These are phyloP conservation scores for Fusarium vanettenii DNA, from an alignment of 2,329 filamentous ascomycete genomes.

Conservation along the genomic window DNA sequence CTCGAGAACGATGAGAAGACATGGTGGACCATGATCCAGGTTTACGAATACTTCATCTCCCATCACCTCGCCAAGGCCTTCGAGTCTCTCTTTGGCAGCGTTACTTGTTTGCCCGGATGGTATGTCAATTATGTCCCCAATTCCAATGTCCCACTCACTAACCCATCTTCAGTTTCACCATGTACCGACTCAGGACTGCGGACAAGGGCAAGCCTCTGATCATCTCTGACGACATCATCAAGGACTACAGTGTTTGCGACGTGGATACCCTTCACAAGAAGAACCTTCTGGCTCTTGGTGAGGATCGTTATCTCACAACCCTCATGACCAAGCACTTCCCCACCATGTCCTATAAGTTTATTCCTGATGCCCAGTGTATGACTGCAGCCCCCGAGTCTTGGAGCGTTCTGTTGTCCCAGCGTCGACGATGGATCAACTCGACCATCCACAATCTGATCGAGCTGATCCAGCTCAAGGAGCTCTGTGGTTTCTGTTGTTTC, in stretches of 20 bases:
- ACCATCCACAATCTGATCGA: constrained; percentile 97
- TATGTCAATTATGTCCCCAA: constrained; percentile 62
- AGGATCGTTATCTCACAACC: constrained; percentile 97
- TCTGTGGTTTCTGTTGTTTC: constrained; percentile 99
- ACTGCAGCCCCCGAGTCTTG: constrained; percentile 95
- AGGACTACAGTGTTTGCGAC: constrained; percentile 87
- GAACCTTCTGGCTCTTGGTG: constrained; percentile 91
- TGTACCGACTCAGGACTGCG: constrained; percentile 95
- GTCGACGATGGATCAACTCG: constrained; percentile 99
- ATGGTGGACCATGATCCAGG: constrained; percentile 99
- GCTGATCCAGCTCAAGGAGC: constrained; percentile 87
- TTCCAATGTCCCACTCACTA: constrained; percentile 12
- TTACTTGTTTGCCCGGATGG: constrained; percentile 99
- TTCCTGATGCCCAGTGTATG: constrained; percentile 90
- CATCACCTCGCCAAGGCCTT: constrained; percentile 98
- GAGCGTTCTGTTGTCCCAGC: constrained; percentile 94
- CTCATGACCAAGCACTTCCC: constrained; percentile 99
- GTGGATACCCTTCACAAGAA: constrained; percentile 98
- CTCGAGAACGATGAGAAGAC: constrained; percentile 94
- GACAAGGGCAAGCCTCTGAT: constrained; percentile 96
- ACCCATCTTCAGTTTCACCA: constrained; percentile 82
- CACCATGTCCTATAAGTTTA: constrained; percentile 94
- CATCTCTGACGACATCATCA: constrained; percentile 87
- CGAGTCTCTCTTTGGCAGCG: constrained; percentile 96
- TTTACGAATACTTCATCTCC: constrained; percentile 99